These are phyloP conservation scores for Tarenaya hassleriana DNA, from an alignment of 345 rosid species.

Conservation along the genomic window DNA sequence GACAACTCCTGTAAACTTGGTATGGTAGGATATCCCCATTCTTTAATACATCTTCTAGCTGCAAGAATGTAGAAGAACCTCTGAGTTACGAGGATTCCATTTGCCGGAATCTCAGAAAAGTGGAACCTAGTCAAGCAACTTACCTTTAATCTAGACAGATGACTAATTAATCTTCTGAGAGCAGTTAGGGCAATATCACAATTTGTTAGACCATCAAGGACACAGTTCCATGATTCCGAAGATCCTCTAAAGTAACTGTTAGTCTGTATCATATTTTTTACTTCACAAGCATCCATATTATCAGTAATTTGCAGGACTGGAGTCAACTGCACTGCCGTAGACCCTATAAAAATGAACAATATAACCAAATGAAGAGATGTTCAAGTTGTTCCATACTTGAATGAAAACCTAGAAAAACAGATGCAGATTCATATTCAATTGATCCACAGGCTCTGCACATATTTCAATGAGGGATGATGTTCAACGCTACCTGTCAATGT, in stretches of 20 bases:
- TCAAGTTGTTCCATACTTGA: slow-evolving; percentile 1
- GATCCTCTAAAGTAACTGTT: slow-evolving; percentile 63
- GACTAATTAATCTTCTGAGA: slow-evolving; percentile 71
- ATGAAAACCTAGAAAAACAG: not conserved
- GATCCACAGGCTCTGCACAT: not conserved
- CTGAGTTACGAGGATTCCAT: slow-evolving; percentile 15
- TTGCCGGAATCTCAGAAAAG: slow-evolving; percentile 8
- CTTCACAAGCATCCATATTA: slow-evolving; percentile 59
- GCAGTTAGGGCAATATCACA: slow-evolving; percentile 52
- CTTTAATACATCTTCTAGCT: slow-evolving; percentile 70
- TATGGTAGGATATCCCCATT: slow-evolving; percentile 75
- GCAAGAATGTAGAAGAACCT: slow-evolving; percentile 21
- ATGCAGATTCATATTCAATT: slow-evolving; percentile 5
- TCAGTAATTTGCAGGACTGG: slow-evolving; percentile 40
- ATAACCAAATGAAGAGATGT: slow-evolving; percentile 6
- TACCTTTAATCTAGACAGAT: slow-evolving; percentile 87
- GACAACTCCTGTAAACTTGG: slow-evolving; percentile 75
- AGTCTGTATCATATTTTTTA: slow-evolving; percentile 53
- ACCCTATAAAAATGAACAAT: slow-evolving; percentile 34
- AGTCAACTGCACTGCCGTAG: slow-evolving; percentile 52
- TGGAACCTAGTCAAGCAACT: slow-evolving; percentile 20
- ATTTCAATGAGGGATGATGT: slow-evolving; percentile 4
- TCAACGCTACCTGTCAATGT: slow-evolving; percentile 49
- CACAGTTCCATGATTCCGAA: slow-evolving; percentile 41
- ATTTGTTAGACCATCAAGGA: slow-evolving; percentile 43